Evolutionary conservation across 345 rosid genomes (phyloP).

Genomic region (Salix purpurea): DNA sequence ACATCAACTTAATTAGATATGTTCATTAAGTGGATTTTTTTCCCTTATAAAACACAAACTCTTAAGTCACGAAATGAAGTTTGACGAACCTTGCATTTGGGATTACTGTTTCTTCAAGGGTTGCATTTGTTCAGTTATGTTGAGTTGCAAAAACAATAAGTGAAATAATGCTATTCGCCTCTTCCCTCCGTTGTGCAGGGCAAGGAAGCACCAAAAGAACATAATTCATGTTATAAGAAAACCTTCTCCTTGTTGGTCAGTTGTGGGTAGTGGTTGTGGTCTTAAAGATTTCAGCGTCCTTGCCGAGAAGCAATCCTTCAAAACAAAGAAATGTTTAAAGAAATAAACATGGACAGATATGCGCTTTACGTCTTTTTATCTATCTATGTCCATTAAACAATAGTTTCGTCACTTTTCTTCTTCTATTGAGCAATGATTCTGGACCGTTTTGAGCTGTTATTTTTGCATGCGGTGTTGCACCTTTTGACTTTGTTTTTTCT

Average conservation of each 20-base stretch:
- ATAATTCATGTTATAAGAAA: not conserved
- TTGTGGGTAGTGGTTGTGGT: not conserved
- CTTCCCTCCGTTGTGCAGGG: not conserved
- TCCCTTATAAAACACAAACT: not conserved
- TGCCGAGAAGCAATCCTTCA: slow-evolving; percentile 15
- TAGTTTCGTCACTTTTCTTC: not conserved
- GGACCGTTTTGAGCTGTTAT: slow-evolving; percentile 8
- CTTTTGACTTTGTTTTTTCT: slow-evolving; percentile 21
- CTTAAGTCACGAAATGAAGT: not conserved
- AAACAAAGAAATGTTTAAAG: not conserved
- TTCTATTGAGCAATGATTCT: not conserved
- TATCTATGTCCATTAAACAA: not conserved
- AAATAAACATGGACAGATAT: not conserved
- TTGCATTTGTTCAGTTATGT: not conserved
- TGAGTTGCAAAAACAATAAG: not conserved
- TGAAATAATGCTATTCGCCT: not conserved
- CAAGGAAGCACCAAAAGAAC: not conserved
- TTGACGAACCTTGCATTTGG: not conserved
- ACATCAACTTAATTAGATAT: too few relatives aligned
- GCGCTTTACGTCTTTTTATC: not conserved
- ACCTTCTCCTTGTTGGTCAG: not conserved
- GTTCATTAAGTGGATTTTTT: not conserved
- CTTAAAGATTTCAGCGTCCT: slow-evolving; percentile 1
- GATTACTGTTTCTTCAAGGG: not conserved
- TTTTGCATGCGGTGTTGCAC: not conserved